phyloP scores from a whole-genome alignment of 495 filamentous ascomycete species.

The Neurospora pannonica region DNA sequence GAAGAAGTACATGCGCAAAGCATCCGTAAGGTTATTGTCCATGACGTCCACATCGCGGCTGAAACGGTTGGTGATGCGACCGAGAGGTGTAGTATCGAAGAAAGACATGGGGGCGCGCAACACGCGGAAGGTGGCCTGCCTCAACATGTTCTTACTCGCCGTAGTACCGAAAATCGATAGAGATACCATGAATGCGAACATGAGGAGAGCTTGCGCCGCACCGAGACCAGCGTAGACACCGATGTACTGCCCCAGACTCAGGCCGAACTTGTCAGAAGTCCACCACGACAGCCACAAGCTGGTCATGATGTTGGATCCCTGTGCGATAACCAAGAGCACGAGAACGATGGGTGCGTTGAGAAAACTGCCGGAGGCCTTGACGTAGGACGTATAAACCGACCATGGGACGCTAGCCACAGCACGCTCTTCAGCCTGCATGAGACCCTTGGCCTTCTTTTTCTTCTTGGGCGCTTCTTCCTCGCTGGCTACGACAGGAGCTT shows the following conservation, averaged over 20 bases:
- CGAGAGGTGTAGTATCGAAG: constrained; percentile 92
- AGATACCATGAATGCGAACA: constrained; percentile 55
- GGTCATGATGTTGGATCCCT: constrained; percentile 77
- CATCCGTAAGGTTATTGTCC: constrained; percentile 87
- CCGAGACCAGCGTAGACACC: constrained; percentile 78
- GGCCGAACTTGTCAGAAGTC: constrained; percentile 66
- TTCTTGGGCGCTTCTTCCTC: constrained; percentile 47
- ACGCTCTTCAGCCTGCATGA: constrained; percentile 91
- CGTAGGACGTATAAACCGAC: constrained; percentile 73
- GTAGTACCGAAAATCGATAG: constrained; percentile 72
- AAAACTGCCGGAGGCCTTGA: constrained; percentile 69
- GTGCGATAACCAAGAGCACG: constrained; percentile 55
- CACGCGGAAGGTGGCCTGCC: constrained; percentile 68
- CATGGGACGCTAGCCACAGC: constrained; percentile 74
- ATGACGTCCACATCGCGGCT: constrained; percentile 91
- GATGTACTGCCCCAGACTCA: constrained; percentile 64
- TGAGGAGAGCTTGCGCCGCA: constrained; percentile 58
- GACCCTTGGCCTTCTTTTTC: constrained; percentile 48
- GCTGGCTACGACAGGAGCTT: constrained; percentile 29
- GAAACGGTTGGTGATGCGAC: constrained; percentile 96
- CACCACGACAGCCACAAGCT: constrained; percentile 91
- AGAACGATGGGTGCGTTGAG: constrained; percentile 58
- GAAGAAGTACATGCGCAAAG: constrained; percentile 87
- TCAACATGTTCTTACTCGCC: constrained; percentile 73
- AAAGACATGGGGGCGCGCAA: constrained; percentile 92